Percentiles rank a stretch among this genome's conserved stretches.
Conservation (phyloP, 768 basidiomycete species). For the Lactarius psammicola region DNA sequence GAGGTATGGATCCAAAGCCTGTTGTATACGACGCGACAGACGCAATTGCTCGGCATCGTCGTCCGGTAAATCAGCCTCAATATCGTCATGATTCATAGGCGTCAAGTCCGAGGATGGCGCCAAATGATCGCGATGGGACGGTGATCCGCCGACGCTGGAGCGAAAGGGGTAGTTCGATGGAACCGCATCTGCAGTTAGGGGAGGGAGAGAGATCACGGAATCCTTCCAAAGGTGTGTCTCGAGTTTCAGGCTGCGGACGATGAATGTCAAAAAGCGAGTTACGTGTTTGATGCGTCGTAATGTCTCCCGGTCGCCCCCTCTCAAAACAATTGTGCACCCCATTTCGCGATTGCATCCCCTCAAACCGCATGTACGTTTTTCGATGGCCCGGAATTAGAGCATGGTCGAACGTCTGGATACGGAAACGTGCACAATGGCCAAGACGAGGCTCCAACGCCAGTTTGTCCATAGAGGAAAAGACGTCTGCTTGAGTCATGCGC, state of each 20-base stretch:
- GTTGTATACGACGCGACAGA: slow-evolving; percentile 74
- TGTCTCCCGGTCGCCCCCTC: slow-evolving; percentile 81
- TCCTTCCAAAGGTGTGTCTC: slow-evolving; percentile 95
- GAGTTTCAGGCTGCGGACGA: slow-evolving; percentile 89
- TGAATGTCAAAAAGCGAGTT: slow-evolving; percentile 86
- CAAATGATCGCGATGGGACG: neutral
- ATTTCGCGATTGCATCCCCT: slow-evolving; percentile 90
- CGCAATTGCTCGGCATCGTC: slow-evolving; percentile 70
- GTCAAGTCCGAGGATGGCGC: neutral
- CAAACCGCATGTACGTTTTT: slow-evolving; percentile 98
- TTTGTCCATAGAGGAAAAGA: slow-evolving; percentile 94
- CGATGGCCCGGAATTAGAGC: slow-evolving; percentile 88
- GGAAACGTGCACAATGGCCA: slow-evolving; percentile 83
- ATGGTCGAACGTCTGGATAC: slow-evolving; percentile 94
- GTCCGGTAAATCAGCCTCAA: slow-evolving; percentile 46
- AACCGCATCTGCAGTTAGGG: slow-evolving; percentile 62
- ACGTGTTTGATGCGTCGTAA: slow-evolving; percentile 88
- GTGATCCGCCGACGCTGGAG: slow-evolving; percentile 6
- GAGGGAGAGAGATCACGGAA: slow-evolving; percentile 72
- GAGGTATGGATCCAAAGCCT: slow-evolving; percentile 79
- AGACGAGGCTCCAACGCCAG: slow-evolving; percentile 85
- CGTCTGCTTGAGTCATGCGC: slow-evolving; percentile 92
- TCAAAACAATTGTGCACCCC: slow-evolving; percentile 90
- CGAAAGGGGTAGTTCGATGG: slow-evolving; percentile 40
- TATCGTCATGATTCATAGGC: neutral